A percentile compares a stretch with the other conserved stretches of the same genome.
These are phyloP conservation scores for Monosporascus sp. DNA, from an alignment of 2,329 filamentous ascomycete genomes.

Conservation along the genomic window DNA sequence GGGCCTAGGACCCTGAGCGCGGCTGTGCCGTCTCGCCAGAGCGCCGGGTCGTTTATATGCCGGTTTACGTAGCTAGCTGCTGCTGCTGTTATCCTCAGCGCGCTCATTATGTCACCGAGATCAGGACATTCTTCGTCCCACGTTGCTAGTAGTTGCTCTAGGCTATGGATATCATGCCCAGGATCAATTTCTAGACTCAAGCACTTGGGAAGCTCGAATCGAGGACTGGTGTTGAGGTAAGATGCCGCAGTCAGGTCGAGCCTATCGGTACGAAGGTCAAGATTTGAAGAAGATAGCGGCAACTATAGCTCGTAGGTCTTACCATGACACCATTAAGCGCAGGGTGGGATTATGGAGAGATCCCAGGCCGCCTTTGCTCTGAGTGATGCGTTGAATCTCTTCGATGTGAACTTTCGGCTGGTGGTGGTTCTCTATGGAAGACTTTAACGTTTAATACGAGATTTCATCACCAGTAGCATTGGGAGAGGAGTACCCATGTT, in stretches of 20 bases:
- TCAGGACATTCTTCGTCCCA: conserved; percentile 17
- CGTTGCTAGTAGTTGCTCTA: conserved; percentile 13
- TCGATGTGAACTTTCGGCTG: conserved; percentile 19
- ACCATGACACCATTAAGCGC: conserved; percentile 24
- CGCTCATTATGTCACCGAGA: conserved; percentile 19
- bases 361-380: conserved; percentile 19
- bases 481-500: conserved; percentile 11
- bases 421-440: conserved; percentile 19
- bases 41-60: conserved; percentile 6
- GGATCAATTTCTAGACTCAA: conserved; percentile 16
- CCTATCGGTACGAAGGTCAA: conserved; percentile 9
- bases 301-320: background rate
- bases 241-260: conserved; percentile 21
- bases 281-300: too few relatives aligned
- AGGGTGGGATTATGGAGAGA: conserved; percentile 17
- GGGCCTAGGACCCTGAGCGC: conserved; percentile 19
- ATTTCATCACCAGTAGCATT: background rate
- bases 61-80: conserved; percentile 22
- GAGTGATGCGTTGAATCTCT: conserved; percentile 20
- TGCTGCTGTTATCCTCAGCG: conserved; percentile 18
- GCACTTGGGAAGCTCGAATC: conserved; percentile 15
- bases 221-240: conserved; percentile 16
- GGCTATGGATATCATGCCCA: conserved; percentile 11
- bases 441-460: conserved; percentile 8
- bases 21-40: conserved; percentile 22